A percentile compares a stretch with the other conserved stretches of the same genome.
Evolutionary conservation across 163 green algal species (phyloP).

Genomic region (Smithsoniella earleae): DNA sequence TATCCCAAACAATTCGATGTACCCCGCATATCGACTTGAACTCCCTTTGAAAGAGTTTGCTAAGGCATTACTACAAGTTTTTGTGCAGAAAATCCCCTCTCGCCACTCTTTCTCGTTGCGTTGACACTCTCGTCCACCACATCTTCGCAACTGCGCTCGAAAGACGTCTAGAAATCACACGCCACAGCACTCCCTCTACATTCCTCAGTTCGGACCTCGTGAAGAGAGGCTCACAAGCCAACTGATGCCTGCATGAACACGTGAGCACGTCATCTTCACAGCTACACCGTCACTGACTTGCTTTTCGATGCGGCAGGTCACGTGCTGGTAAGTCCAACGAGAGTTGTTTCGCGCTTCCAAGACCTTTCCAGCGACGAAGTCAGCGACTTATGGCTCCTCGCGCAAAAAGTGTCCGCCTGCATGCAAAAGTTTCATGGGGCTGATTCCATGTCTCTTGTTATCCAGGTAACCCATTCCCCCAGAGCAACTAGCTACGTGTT

Average conservation of each 20-base stretch:
- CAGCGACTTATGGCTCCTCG: slow-evolving; percentile 69
- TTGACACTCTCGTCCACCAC: too few relatives aligned
- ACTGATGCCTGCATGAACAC: background rate
- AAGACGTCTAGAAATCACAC: too few relatives aligned
- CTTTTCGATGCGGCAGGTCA: slow-evolving; percentile 52
- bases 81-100: too few relatives aligned
- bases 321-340: slow-evolving; percentile 75
- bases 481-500: too few relatives aligned
- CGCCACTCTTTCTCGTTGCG: too few relatives aligned
- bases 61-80: too few relatives aligned
- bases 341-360: slow-evolving; percentile 60
- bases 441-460: slow-evolving; percentile 70
- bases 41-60: too few relatives aligned
- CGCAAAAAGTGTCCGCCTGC: slow-evolving; percentile 54
- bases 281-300: background rate
- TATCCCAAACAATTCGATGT: too few relatives aligned
- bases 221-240: background rate
- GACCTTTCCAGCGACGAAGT: slow-evolving; percentile 73
- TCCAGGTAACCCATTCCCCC: slow-evolving; percentile 56
- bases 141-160: too few relatives aligned
- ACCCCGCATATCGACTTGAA: too few relatives aligned
- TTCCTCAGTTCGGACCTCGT: background rate
- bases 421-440: slow-evolving; percentile 64
- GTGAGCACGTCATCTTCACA: too few relatives aligned
- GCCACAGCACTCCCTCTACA: too few relatives aligned